Percentiles rank a stretch among this genome's conserved stretches.
Conservation (phyloP, 805 yeast genomes). For the Candida maesae region DNA sequence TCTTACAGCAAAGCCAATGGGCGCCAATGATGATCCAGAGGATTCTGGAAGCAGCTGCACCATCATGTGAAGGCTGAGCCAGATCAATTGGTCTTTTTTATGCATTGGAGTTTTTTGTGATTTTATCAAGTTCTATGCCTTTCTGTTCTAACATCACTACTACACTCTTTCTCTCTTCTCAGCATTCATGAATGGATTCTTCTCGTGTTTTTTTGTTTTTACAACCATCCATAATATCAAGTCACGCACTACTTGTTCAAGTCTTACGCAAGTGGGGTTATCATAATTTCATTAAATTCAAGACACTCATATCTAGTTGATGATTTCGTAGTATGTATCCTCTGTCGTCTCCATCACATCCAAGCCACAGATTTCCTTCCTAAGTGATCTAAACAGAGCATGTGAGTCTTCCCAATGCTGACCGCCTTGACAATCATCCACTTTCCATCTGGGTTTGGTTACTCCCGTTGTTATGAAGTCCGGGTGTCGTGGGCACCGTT, state of each 20-base stretch:
- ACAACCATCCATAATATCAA: too few relatives aligned
- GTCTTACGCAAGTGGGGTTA: too few relatives aligned
- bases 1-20: conserved; percentile 81
- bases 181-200: background rate
- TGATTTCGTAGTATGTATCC: conserved; percentile 21
- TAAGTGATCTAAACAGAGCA: conserved; percentile 13
- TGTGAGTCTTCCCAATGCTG: conserved; percentile 21
- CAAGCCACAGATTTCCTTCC: conserved; percentile 24
- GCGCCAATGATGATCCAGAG: conserved; percentile 47
- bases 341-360: conserved; percentile 17
- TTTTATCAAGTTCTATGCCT: too few relatives aligned
- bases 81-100: background rate
- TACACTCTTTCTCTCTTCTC: background rate
- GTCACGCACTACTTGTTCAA: too few relatives aligned
- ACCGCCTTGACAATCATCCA: conserved; percentile 22
- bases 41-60: conserved; percentile 33
- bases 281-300: too few relatives aligned
- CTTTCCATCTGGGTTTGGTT: background rate
- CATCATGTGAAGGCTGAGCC: conserved; percentile 33
- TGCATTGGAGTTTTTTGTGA: background rate
- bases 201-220: background rate
- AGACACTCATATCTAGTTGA: too few relatives aligned
- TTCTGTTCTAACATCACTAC: too few relatives aligned
- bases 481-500: conserved; percentile 17
- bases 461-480: conserved; percentile 9